phyloP scores from a whole-genome alignment of 331 rosid species.

The Acacia pycnantha region DNA sequence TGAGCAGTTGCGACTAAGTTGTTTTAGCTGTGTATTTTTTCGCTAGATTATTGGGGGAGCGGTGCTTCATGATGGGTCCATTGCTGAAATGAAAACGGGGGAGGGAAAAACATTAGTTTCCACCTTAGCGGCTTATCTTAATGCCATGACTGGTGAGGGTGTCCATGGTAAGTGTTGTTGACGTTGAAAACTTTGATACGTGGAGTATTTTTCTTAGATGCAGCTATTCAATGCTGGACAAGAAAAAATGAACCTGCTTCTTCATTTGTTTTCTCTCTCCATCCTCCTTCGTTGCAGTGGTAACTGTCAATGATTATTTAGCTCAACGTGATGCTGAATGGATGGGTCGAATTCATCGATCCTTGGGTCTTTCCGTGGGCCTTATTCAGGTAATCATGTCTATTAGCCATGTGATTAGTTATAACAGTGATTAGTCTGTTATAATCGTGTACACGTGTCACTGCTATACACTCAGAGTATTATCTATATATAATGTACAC shows the following conservation, averaged over 20 bases:
- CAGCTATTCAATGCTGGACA: slow-evolving; percentile 16
- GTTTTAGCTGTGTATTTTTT: slow-evolving; percentile 25
- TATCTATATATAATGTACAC: too few species aligned
- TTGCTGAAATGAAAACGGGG: slow-evolving; percentile 98
- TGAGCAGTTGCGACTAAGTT: slow-evolving; percentile 8
- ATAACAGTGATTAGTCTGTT: too few species aligned
- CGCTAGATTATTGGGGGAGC: slow-evolving; percentile 93
- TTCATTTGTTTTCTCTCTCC: background rate
- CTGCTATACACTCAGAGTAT: too few species aligned
- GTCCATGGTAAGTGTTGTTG: slow-evolving; percentile 68
- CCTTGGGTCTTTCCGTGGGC: slow-evolving; percentile 93
- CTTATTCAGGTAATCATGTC: slow-evolving; percentile 73
- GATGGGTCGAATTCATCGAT: slow-evolving; percentile 98
- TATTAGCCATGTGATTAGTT: background rate
- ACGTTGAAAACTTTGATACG: slow-evolving; percentile 7
- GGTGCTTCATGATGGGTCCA: slow-evolving; percentile 95
- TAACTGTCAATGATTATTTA: slow-evolving; percentile 92
- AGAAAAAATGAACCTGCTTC: slow-evolving; percentile 11
- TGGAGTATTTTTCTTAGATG: slow-evolving; percentile 5
- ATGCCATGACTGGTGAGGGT: slow-evolving; percentile 91
- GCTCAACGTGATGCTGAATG: slow-evolving; percentile 99
- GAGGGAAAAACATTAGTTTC: slow-evolving; percentile 97
- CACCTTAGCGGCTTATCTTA: slow-evolving; percentile 90
- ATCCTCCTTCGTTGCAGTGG: slow-evolving; percentile 53
- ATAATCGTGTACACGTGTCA: too few species aligned